Conservation (phyloP, 139 green algal species). For the Astrephomene gubernaculifera region DNA sequence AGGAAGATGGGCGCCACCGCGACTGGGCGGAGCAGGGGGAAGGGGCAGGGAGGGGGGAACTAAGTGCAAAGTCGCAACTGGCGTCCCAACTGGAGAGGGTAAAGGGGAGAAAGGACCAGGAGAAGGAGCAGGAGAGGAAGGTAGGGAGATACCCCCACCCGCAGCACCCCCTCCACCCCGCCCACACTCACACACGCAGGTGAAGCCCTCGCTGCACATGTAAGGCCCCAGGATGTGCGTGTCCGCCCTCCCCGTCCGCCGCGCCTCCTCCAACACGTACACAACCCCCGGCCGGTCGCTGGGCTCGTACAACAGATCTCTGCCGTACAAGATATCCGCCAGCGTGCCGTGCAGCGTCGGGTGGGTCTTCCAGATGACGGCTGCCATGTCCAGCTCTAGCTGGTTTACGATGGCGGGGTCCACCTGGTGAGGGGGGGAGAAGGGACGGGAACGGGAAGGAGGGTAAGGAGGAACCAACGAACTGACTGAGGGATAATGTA, state of each 20-base stretch:
- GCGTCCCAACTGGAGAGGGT: neutral
- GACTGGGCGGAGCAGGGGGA: neutral
- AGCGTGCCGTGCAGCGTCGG: neutral
- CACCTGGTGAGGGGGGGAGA: slow-evolving; percentile 1
- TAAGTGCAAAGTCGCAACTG: neutral
- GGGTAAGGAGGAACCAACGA: no score
- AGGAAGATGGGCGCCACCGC: slow-evolving; percentile 26
- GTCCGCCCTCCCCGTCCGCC: no score
- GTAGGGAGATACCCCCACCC: no score
- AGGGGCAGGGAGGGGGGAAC: neutral
- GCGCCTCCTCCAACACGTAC: neutral
- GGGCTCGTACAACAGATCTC: neutral
- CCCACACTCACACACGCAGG: slow-evolving; percentile 9
- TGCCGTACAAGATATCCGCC: neutral
- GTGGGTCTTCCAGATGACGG: neutral
- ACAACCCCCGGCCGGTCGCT: neutral
- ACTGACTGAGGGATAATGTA: no score
- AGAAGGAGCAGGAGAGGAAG: no score
- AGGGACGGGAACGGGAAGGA: no score
- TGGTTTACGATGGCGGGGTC: slow-evolving; percentile 5
- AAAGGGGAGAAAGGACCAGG: no score
- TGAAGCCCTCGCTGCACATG: neutral
- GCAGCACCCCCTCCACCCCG: neutral
- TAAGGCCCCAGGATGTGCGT: slow-evolving; percentile 20
- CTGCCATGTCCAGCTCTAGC: slow-evolving; percentile 25